Evolutionary conservation across 169 alveolate species (phyloP), one percentile per base, ranked within the genome.

Genomic region (Plasmodium fragile): DNA sequence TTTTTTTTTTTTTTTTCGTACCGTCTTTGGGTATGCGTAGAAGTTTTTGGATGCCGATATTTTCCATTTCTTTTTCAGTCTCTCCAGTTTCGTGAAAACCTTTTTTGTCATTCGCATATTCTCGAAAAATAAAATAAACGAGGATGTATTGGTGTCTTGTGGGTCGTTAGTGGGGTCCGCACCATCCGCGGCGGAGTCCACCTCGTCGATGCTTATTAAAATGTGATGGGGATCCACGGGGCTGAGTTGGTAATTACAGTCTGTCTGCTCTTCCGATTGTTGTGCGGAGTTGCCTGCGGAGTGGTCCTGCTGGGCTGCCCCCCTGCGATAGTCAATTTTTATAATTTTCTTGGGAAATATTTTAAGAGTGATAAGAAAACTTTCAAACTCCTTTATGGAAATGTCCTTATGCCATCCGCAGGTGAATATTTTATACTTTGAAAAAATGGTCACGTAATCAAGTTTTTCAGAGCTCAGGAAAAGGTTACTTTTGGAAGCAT

Each of bases 381-480:
- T 92, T 43, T 82, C 95, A 43, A 96, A 93, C 52, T 96, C 97
- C n/a, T 91, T 81, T 80, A 94, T 96, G 22, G 96, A 95, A 39
- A 96, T 94, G 72, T 96, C 97, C 41, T 92, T 81, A 30, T 95
- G 96, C 97, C 97, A 96, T 53, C 97, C 97, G 83, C 96, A 70
- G 18, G 97, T 96, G n/a, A 96, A 96, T 70, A 96, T 95, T 96
- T 94, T 77, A 70, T 81, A 81, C 45, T 82, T 81, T 75, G 92
- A 84, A 65, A 84, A 83, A 41, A 92, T 82, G 18, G 93, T 92
- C 34, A 82, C 49, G 30, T 83, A 83, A 78, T 81, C 92, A 36
- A 92, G 55, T 82, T 82, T 81, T 52, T 82, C 92, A 34, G 85
- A 92, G 43, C 84, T 81, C 25, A 89, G 36, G 39, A 81, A 83